These are phyloP conservation scores for Dioscorea dumetorum DNA, from an alignment of 106 monocot species.

Conservation along the genomic window DNA sequence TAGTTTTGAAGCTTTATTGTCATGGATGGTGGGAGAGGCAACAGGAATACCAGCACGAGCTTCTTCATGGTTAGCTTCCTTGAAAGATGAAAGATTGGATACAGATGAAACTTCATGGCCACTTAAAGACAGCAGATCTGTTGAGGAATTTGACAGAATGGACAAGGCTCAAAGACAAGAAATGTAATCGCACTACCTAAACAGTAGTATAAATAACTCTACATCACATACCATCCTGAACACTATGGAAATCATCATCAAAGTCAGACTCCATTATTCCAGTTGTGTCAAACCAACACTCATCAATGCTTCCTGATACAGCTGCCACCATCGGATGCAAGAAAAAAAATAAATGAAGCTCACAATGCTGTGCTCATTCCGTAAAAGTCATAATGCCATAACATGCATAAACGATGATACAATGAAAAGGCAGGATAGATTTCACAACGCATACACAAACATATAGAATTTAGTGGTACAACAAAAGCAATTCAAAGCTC, in stretches of 20 bases:
- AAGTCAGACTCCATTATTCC: conserved; percentile 57
- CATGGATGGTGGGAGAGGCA: conserved; percentile 14
- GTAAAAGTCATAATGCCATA: too few relatives aligned
- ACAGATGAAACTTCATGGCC: conserved; percentile 43
- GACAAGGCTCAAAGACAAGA: not conserved
- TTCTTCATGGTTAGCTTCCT: conserved; percentile 47
- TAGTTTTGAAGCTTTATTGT: conserved; percentile 15
- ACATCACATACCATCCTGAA: conserved; percentile 63
- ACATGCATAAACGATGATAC: too few relatives aligned
- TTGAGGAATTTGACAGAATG: conserved; percentile 10
- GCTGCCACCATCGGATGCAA: not conserved
- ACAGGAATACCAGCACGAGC: not conserved
- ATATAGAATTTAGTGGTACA: too few relatives aligned
- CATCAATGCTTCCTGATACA: conserved; percentile 58
- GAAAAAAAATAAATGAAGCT: not conserved
- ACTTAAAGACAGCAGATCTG: conserved; percentile 65
- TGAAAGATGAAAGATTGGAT: conserved; percentile 38
- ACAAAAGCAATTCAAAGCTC: too few relatives aligned
- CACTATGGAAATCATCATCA: conserved; percentile 87
- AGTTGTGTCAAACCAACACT: conserved; percentile 73
- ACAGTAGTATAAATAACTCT: not conserved
- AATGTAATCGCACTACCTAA: too few relatives aligned
- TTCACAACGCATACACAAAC: too few relatives aligned
- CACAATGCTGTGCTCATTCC: too few relatives aligned
- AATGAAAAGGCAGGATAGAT: too few relatives aligned